Percentiles rank a stretch among this genome's conserved stretches.
Evolutionary conservation across 2,329 filamentous ascomycete species (phyloP).

Genomic region (Ophiosphaerella korrae): DNA sequence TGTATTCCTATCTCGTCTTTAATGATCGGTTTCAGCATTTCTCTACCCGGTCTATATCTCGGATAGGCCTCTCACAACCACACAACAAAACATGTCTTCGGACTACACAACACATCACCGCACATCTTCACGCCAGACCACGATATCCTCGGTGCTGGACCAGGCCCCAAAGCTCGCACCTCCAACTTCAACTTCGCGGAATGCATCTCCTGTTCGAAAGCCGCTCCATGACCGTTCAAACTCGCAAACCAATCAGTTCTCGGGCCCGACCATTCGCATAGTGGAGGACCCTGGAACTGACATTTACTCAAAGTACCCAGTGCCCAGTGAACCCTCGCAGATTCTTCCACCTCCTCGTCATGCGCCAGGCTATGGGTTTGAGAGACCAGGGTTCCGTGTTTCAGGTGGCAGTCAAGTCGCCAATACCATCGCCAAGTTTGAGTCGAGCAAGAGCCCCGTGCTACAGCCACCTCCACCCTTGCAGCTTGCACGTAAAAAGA

Average conservation of each 20-base stretch:
- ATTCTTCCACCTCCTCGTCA: constrained; percentile 47
- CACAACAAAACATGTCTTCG: constrained; percentile 39
- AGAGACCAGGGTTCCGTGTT: constrained; percentile 46
- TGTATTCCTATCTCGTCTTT: constrained; percentile 31
- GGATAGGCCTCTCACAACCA: constrained; percentile 27
- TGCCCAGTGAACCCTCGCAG: constrained; percentile 47
- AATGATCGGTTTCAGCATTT: constrained; percentile 37
- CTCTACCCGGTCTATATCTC: constrained; percentile 27
- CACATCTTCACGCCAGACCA: constrained; percentile 30
- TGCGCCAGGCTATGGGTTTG: constrained; percentile 46
- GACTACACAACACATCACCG: constrained; percentile 26
- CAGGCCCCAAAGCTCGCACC: constrained; percentile 40
- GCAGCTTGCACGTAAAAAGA: constrained; percentile 34
- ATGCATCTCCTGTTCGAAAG: constrained; percentile 39
- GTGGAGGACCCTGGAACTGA: constrained; percentile 44
- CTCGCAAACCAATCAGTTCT: constrained; percentile 43
- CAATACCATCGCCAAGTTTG: constrained; percentile 47
- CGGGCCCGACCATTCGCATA: constrained; percentile 49
- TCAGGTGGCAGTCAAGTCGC: constrained; percentile 45
- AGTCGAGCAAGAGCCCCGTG: constrained; percentile 37
- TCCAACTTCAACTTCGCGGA: constrained; percentile 31
- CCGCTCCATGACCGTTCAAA: constrained; percentile 48
- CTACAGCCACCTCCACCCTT: constrained; percentile 42
- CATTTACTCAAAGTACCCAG: constrained; percentile 47
- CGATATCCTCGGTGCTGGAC: constrained; percentile 31